phyloP scores from a whole-genome alignment of 1,284 basidiomycete genomes.

The Puccinia horiana region DNA sequence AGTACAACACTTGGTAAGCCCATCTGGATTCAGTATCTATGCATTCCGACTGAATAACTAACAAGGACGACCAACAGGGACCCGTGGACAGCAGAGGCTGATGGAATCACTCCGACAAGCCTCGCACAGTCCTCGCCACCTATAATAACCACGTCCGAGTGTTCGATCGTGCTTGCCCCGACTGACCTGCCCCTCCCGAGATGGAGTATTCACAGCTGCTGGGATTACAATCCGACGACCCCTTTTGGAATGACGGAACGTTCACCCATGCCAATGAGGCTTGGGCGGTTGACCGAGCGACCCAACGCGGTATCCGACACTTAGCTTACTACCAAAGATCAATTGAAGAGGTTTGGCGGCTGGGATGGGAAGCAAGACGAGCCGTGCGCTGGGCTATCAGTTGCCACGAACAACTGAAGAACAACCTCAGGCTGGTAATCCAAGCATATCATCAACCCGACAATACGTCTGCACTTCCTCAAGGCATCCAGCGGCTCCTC shows the following conservation, averaged over 20 bases:
- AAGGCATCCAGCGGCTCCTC: neutral
- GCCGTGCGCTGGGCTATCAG: neutral
- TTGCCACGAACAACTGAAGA: neutral
- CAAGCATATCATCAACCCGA: neutral
- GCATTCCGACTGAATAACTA: neutral
- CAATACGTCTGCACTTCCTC: neutral
- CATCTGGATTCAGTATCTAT: neutral
- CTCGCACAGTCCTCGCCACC: neutral
- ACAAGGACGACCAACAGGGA: no score
- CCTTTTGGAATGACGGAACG: constrained; percentile 6
- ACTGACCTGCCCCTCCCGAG: neutral
- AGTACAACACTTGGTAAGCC: no score
- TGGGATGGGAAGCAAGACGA: constrained; percentile 1
- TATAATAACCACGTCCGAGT: neutral
- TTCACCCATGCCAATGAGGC: neutral
- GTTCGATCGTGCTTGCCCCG: neutral
- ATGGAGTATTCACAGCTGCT: neutral
- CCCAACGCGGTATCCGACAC: neutral
- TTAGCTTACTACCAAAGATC: neutral
- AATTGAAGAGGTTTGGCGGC: neutral
- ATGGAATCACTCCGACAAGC: neutral
- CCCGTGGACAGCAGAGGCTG: neutral
- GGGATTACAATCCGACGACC: neutral
- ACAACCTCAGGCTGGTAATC: neutral
- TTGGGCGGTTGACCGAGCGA: neutral